Evolutionary conservation across 1,139 yeast genomes (phyloP).

Genomic region (Hemisphaericaspora lyxosophila): DNA sequence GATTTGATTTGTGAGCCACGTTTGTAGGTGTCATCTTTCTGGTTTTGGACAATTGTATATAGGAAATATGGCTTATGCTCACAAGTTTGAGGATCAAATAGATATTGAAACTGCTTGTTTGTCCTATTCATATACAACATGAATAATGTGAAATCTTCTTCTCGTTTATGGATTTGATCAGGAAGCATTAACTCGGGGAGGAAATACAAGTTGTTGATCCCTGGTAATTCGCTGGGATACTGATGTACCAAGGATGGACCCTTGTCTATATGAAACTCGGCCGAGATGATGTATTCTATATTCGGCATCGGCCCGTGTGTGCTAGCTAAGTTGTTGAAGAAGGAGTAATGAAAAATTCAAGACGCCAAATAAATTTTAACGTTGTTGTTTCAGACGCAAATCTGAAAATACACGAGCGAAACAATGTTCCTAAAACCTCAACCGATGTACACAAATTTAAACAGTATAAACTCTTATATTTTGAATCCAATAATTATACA

Average conservation of each 20-base stretch:
- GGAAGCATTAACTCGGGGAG: constrained; percentile 65
- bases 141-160: constrained; percentile 61
- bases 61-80: constrained; percentile 49
- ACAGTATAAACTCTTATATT: too few species aligned
- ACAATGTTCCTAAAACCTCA: too few species aligned
- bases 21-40: constrained; percentile 43
- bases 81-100: constrained; percentile 31
- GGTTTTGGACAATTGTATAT: constrained; percentile 56
- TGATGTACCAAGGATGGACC: constrained; percentile 54
- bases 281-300: constrained; percentile 48
- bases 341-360: too few species aligned
- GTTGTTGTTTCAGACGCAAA: too few species aligned
- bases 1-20: constrained; percentile 60
- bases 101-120: constrained; percentile 44
- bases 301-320: too few species aligned
- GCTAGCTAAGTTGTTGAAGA: too few species aligned
- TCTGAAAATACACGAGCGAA: too few species aligned
- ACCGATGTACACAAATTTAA: too few species aligned
- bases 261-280: constrained; percentile 59
- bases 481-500: too few species aligned
- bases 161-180: constrained; percentile 58
- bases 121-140: constrained; percentile 43
- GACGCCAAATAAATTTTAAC: too few species aligned
- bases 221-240: constrained; percentile 48
- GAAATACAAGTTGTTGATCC: constrained; percentile 36